Evolutionary conservation across 306 rosid genomes (phyloP).

Genomic region (Cucurbita pepo): DNA sequence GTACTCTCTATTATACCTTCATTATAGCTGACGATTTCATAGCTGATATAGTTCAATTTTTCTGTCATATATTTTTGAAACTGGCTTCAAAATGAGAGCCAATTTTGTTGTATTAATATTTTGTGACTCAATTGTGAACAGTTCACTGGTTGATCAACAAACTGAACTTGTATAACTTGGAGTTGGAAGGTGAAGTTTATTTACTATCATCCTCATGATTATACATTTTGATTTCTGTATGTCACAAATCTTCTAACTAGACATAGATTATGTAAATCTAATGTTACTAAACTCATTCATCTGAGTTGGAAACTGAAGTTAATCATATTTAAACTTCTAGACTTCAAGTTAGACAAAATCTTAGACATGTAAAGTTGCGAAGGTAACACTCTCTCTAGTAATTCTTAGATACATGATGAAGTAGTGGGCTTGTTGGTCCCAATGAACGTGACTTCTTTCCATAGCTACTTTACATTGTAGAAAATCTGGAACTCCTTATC

Average conservation of each 20-base stretch:
- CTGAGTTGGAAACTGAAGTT: too few species aligned
- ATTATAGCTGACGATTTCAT: not conserved
- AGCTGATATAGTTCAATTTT: not conserved
- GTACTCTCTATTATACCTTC: not conserved
- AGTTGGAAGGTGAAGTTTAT: not conserved
- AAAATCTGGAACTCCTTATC: not conserved
- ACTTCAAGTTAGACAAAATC: too few species aligned
- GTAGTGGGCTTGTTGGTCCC: not conserved
- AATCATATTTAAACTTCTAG: too few species aligned
- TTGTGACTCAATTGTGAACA: conserved; percentile 2
- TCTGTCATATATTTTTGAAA: not conserved
- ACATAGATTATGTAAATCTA: not conserved
- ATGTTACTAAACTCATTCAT: not conserved
- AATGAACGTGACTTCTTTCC: not conserved
- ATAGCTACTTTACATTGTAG: not conserved
- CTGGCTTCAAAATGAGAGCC: not conserved
- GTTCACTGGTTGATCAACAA: not conserved
- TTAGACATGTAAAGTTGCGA: not conserved
- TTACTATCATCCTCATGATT: not conserved
- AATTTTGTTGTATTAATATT: not conserved
- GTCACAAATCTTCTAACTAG: not conserved
- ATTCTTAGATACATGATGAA: not conserved
- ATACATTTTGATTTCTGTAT: not conserved
- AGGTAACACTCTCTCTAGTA: not conserved
- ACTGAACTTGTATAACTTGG: not conserved